phyloP scores from a whole-genome alignment of 192 early-diverging fungal species.

The Coemansia sp. region DNA sequence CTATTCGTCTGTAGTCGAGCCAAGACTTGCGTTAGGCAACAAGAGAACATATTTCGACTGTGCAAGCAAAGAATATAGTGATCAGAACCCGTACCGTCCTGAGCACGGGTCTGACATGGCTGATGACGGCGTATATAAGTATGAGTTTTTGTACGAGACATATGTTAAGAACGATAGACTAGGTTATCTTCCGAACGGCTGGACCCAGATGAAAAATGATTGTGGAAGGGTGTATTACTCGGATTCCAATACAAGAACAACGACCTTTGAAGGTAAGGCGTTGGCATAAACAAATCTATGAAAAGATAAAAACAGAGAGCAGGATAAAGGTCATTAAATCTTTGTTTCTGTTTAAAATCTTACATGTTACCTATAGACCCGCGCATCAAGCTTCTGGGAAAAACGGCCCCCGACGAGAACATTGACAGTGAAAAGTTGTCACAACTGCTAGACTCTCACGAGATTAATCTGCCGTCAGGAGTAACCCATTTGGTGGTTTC shows the following conservation, averaged over 20 bases:
- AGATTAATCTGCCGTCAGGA: background rate
- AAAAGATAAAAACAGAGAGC: no score
- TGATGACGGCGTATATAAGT: background rate
- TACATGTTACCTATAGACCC: background rate
- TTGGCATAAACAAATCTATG: background rate
- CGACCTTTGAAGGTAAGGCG: background rate
- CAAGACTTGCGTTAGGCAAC: no score
- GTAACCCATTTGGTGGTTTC: background rate
- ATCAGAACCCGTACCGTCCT: no score
- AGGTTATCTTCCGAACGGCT: background rate
- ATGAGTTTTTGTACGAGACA: background rate
- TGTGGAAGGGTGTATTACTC: background rate
- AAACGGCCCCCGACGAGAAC: background rate
- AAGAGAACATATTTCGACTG: no score
- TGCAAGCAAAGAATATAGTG: no score
- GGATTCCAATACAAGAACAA: background rate
- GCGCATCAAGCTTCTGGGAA: background rate
- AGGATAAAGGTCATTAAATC: no score
- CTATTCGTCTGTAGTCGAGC: no score
- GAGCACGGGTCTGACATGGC: no score
- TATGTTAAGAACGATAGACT: background rate
- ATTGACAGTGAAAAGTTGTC: background rate
- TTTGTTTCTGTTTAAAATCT: background rate
- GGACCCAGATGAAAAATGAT: background rate
- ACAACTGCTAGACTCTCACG: background rate